Evolutionary conservation across 805 yeast species (phyloP).

Genomic region (Tetrapisispora nanseiensis): DNA sequence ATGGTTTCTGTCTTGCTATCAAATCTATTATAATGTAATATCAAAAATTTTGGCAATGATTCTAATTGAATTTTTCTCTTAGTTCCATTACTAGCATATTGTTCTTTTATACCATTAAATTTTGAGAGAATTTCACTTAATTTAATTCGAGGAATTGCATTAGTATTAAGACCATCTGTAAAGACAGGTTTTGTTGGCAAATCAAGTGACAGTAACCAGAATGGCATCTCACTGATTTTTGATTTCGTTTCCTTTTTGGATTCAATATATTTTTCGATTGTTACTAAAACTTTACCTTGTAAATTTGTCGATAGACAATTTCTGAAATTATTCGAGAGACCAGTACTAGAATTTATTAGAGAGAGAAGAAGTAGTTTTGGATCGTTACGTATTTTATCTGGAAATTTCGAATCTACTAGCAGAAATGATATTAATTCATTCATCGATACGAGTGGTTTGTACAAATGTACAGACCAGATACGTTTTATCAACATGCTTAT

Average conservation of each 20-base stretch:
- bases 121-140: constrained; percentile 37
- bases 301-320: constrained; percentile 28
- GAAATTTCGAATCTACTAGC: constrained; percentile 17
- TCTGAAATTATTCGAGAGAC: constrained; percentile 23
- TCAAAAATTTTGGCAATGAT: constrained; percentile 42
- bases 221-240: constrained; percentile 11
- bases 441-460: constrained; percentile 55
- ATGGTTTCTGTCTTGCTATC: constrained; percentile 26
- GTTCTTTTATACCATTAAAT: constrained; percentile 20
- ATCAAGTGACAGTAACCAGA: constrained; percentile 40
- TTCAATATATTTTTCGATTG: constrained; percentile 6
- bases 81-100: constrained; percentile 13
- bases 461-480: constrained; percentile 53
- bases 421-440: constrained; percentile 49
- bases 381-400: constrained; percentile 24
- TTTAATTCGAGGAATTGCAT: constrained; percentile 44
- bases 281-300: constrained; percentile 43
- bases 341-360: constrained; percentile 42
- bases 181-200: constrained; percentile 51
- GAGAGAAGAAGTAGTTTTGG: constrained; percentile 54
- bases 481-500: constrained; percentile 43
- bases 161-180: constrained; percentile 36
- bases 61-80: constrained; percentile 30
- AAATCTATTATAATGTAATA: constrained; percentile 50
- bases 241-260: constrained; percentile 7